Percentiles rank a stretch among this genome's conserved stretches.
Evolutionary conservation across 148 eudicot species (phyloP).

Genomic region (Fagopyrum tataricum): DNA sequence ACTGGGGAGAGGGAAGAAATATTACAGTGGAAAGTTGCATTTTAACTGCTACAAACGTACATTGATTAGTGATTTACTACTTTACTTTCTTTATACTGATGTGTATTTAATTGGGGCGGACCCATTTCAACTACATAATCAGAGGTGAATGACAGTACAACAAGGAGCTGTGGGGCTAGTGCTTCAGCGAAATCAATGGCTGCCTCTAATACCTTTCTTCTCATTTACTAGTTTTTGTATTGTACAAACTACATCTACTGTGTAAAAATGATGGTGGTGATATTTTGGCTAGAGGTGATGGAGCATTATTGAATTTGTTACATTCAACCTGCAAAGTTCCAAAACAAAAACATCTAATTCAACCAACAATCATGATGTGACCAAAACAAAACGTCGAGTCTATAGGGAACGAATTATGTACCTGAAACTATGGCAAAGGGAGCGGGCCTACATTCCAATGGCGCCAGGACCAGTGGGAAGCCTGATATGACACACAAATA

Average conservation of each 20-base stretch:
- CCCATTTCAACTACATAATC: slow-evolving; percentile 9
- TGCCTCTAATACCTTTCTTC: background rate
- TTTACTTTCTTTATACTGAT: slow-evolving; percentile 4
- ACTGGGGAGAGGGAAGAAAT: background rate
- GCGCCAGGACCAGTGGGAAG: slow-evolving; percentile 13
- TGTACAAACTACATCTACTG: background rate
- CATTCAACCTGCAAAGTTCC: slow-evolving; percentile 8
- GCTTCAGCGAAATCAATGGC: background rate
- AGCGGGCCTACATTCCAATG: slow-evolving; percentile 13
- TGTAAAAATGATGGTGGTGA: slow-evolving; percentile 4
- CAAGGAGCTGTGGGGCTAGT: background rate
- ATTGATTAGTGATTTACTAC: background rate
- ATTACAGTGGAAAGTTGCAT: background rate
- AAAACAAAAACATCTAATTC: slow-evolving; percentile 7
- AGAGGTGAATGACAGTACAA: slow-evolving; percentile 5
- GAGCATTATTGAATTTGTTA: background rate
- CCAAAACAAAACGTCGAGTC: background rate
- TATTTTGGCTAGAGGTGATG: background rate
- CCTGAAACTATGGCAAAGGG: background rate
- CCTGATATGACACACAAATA: slow-evolving; percentile 5
- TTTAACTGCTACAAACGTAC: background rate
- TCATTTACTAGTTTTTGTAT: background rate
- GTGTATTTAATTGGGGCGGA: background rate
- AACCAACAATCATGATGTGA: slow-evolving; percentile 3
- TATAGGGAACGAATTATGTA: slow-evolving; percentile 1